Conservation (phyloP, 352 stramenopile genomes). For the Globisporangium takayamanum region DNA sequence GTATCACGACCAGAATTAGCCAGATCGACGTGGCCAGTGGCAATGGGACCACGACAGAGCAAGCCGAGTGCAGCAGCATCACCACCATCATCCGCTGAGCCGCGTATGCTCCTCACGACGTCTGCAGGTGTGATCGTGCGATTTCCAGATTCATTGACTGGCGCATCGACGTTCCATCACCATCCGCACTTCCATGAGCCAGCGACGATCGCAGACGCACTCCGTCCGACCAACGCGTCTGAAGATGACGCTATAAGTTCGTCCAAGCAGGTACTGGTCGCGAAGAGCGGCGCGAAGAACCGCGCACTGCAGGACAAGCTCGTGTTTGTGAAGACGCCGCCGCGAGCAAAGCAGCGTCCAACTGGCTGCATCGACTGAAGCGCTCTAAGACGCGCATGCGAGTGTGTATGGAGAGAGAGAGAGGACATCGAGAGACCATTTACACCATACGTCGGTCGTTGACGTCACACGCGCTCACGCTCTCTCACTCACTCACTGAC, state of each 20-base stretch:
- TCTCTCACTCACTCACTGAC: not conserved
- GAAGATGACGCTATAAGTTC: not conserved
- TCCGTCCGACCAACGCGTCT: not conserved
- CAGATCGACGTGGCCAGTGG: not conserved
- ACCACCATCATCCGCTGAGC: slow-evolving; percentile 23
- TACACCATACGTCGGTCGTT: not conserved
- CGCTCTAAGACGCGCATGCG: not conserved
- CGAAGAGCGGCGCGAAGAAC: slow-evolving; percentile 34
- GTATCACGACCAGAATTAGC: not conserved
- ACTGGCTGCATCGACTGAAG: too few relatives aligned
- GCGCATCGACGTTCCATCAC: slow-evolving; percentile 35
- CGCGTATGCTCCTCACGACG: slow-evolving; percentile 36
- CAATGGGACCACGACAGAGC: slow-evolving; percentile 33
- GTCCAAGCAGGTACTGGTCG: slow-evolving; percentile 19
- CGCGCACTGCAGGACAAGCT: slow-evolving; percentile 40
- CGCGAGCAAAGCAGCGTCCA: slow-evolving; percentile 3
- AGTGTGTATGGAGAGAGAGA: not conserved
- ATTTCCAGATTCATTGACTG: slow-evolving; percentile 17
- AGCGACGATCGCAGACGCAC: slow-evolving; percentile 3
- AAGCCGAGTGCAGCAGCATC: slow-evolving; percentile 9
- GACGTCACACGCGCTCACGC: not conserved
- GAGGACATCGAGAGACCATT: not conserved
- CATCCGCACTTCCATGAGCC: slow-evolving; percentile 26
- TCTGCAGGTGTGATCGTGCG: slow-evolving; percentile 47
- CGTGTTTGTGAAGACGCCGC: slow-evolving; percentile 53